Percentiles rank a stretch among this genome's conserved stretches.
These are phyloP conservation scores for Magnolia officinalis DNA, from an alignment of 164 flowering plant genomes.

Conservation along the genomic window DNA sequence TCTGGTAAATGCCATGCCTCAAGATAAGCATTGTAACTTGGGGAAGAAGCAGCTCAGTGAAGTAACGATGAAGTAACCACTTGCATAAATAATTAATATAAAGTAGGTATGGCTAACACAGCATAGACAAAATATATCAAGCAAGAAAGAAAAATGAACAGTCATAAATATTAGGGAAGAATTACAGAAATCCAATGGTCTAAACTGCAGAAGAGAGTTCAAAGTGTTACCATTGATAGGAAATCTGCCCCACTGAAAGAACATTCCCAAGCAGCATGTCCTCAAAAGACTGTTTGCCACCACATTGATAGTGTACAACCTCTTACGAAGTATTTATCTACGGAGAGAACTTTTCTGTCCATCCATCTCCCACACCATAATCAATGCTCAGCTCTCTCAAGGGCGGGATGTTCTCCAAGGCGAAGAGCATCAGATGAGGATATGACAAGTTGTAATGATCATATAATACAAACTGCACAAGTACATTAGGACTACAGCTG, in stretches of 20 bases:
- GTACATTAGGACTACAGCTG: slow-evolving; percentile 69
- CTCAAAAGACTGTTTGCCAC: slow-evolving; percentile 14
- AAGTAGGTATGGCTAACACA: not conserved
- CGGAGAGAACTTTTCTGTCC: slow-evolving; percentile 42
- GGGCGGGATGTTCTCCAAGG: slow-evolving; percentile 88
- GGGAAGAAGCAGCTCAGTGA: not conserved
- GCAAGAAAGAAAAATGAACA: not conserved
- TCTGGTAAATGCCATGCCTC: not conserved
- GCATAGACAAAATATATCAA: not conserved
- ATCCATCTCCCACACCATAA: slow-evolving; percentile 73
- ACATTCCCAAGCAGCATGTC: slow-evolving; percentile 20
- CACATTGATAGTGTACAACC: slow-evolving; percentile 13
- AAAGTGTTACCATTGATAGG: not conserved
- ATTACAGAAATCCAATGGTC: not conserved
- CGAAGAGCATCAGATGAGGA: slow-evolving; percentile 86
- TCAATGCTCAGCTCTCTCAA: slow-evolving; percentile 83
- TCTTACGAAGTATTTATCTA: slow-evolving; percentile 30
- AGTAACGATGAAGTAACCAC: not conserved
- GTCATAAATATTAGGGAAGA: not conserved
- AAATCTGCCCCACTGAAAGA: slow-evolving; percentile 13
- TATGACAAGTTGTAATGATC: slow-evolving; percentile 60
- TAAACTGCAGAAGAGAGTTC: not conserved
- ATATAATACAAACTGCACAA: slow-evolving; percentile 76
- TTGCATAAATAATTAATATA: too few relatives aligned
- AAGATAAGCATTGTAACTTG: not conserved